Evolutionary conservation across 805 yeast species (phyloP), one percentile per base, ranked within the genome.

Genomic region (Saccharomycopsis fibuligera): DNA sequence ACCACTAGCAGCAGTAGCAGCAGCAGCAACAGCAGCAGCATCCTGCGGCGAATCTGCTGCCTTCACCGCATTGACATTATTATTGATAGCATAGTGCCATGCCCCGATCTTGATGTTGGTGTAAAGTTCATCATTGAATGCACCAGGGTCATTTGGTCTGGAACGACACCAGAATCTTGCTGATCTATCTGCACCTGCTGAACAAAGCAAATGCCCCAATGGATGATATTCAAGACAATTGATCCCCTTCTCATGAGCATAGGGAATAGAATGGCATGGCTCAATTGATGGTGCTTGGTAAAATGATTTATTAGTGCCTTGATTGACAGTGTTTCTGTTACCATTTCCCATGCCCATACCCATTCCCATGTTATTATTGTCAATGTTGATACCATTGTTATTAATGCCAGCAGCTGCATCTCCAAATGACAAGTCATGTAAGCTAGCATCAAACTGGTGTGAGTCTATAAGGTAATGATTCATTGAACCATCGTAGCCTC

Each of bases 101-200:
- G 81, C 79, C 35, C 77, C 79, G 44, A 67, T 68, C 56, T 78
- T 78, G 38, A 76, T 78, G 61, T 77, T 73, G 16, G 87, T 83
- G 65, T 89, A 88, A 49, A 87, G 80, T 14, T 87, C 84, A 62
- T 87, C 96, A 55, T 81, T 78, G 68, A 79, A 88, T 2, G 86
- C 85, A 60, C 76, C 77, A 0, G 87, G 84, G 67, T 93, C 99
- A 57, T 82, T 83, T 1, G 97, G 96, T 61, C 95, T 74, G 1
- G 95, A 84, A 45, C 99, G 73, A 27, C 90, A 80, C 99, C 99
- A 93, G 66, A 95, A 86, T 48, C 97, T 68, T 22, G 95, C 86
- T 4, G 95, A 80, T 61, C 93, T 78, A 64, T 93, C 99, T 49
- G 93, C 88, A 17, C 97, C 91, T 0, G 96, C 98, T 5, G 96